These are phyloP conservation scores for Candida tunisiensis DNA, from an alignment of 1,139 yeast species.

Conservation along the genomic window DNA sequence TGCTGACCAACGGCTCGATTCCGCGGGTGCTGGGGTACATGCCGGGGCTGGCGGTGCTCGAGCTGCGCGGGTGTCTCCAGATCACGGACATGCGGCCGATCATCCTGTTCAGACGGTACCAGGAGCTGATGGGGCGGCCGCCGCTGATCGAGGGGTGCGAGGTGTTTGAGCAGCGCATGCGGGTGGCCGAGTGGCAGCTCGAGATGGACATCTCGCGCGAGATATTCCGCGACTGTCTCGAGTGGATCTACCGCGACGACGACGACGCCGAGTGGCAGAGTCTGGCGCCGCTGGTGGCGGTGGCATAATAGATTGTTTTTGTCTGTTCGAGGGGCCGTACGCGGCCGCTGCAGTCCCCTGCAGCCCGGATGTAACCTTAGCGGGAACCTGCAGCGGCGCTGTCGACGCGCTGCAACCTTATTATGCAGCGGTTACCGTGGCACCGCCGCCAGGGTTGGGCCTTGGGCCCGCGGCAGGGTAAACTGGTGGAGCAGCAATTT, in stretches of 20 bases:
- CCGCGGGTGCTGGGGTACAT: slow-evolving; percentile 47
- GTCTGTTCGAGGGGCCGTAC: no score
- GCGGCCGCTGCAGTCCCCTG: no score
- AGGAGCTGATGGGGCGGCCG: slow-evolving; percentile 32
- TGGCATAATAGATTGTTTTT: no score
- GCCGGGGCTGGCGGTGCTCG: slow-evolving; percentile 54
- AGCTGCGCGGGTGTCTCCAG: slow-evolving; percentile 45
- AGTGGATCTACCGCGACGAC: slow-evolving; percentile 18
- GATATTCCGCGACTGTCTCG: slow-evolving; percentile 16
- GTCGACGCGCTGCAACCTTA: no score
- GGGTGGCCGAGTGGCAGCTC: slow-evolving; percentile 42
- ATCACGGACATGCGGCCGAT: slow-evolving; percentile 47
- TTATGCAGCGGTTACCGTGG: no score
- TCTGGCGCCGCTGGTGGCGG: background rate
- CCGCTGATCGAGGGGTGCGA: slow-evolving; percentile 70
- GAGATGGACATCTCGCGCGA: slow-evolving; percentile 34
- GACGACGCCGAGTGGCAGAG: slow-evolving; percentile 9
- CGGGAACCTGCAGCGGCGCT: no score
- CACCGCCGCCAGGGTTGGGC: no score
- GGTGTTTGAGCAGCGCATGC: slow-evolving; percentile 37
- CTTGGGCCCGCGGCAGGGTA: no score
- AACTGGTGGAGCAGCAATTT: no score
- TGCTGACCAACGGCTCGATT: slow-evolving; percentile 47
- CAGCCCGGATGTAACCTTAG: no score
- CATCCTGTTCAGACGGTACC: slow-evolving; percentile 49